These are phyloP conservation scores for Fusarium devonianum DNA, from an alignment of 2,329 filamentous ascomycete species.

Conservation along the genomic window DNA sequence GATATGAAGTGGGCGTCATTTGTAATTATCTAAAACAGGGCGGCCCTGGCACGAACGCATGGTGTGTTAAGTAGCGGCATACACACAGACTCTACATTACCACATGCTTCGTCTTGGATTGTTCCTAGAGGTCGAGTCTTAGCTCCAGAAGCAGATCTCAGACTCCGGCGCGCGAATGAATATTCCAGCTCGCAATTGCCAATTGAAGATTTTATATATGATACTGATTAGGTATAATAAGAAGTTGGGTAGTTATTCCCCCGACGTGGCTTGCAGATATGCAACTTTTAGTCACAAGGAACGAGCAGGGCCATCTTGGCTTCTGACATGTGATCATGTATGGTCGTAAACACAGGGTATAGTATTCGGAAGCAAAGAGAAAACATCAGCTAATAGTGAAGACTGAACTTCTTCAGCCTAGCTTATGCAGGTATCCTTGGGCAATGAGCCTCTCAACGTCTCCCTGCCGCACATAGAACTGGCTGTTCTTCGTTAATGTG, in stretches of 20 bases:
- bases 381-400: background rate
- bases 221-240: background rate
- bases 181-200: background rate
- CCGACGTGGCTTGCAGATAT: conserved; percentile 16
- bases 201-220: background rate
- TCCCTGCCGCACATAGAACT: conserved; percentile 94
- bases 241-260: too few relatives aligned
- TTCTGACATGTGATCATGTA: conserved; percentile 16
- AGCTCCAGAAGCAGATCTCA: too few relatives aligned
- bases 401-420: conserved; percentile 65
- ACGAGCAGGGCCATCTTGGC: background rate
- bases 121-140: too few relatives aligned
- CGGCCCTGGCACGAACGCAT: too few relatives aligned
- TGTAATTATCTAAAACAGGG: too few relatives aligned
- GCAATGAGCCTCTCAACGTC: conserved; percentile 95
- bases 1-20: too few relatives aligned
- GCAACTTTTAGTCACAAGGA: conserved; percentile 4
- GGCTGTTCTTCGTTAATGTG: conserved; percentile 95
- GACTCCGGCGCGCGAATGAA: too few relatives aligned
- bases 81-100: too few relatives aligned
- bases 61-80: too few relatives aligned
- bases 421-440: conserved; percentile 91
- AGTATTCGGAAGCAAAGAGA: conserved; percentile 17
- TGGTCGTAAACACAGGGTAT: conserved; percentile 23
- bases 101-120: too few relatives aligned